These are phyloP conservation scores for Oropetium thomaeum DNA, from an alignment of 176 grass and related monocot genomes.

Conservation along the genomic window DNA sequence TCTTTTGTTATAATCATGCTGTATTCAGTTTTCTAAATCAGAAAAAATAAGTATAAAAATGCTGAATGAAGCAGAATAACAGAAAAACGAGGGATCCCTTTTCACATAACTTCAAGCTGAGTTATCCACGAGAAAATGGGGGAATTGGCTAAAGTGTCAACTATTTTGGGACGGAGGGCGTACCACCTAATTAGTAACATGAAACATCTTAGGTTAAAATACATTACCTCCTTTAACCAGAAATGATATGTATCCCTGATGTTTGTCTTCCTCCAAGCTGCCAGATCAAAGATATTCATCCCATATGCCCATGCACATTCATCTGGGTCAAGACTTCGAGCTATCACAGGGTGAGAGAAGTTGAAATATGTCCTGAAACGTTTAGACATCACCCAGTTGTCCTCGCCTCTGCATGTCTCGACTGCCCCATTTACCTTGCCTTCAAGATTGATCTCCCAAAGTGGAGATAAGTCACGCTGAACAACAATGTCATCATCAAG, in stretches of 20 bases:
- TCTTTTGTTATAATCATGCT: not conserved
- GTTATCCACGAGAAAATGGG: no score
- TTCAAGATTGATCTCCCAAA: constrained; percentile 74
- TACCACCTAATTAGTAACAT: constrained; percentile 2
- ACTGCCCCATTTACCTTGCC: constrained; percentile 94
- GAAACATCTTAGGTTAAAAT: constrained; percentile 2
- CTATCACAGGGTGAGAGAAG: constrained; percentile 81
- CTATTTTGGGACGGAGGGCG: no score
- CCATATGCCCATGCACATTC: constrained; percentile 95
- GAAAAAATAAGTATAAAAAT: not conserved
- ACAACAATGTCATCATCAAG: constrained; percentile 92
- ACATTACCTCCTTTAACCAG: constrained; percentile 86
- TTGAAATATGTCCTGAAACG: constrained; percentile 93
- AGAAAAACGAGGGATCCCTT: not conserved
- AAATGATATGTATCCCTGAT: constrained; percentile 90
- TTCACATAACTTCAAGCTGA: no score
- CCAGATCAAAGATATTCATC: constrained; percentile 90
- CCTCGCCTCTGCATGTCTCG: constrained; percentile 79
- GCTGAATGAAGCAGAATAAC: not conserved
- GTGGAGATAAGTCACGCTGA: constrained; percentile 77
- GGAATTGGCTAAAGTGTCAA: no score
- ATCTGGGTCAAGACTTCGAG: constrained; percentile 70
- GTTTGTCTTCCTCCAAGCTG: constrained; percentile 79
- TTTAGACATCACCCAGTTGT: constrained; percentile 95
- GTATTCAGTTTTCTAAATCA: not conserved